phyloP scores from a whole-genome alignment of 2,329 filamentous ascomycete genomes.

The Capronia epimyces region DNA sequence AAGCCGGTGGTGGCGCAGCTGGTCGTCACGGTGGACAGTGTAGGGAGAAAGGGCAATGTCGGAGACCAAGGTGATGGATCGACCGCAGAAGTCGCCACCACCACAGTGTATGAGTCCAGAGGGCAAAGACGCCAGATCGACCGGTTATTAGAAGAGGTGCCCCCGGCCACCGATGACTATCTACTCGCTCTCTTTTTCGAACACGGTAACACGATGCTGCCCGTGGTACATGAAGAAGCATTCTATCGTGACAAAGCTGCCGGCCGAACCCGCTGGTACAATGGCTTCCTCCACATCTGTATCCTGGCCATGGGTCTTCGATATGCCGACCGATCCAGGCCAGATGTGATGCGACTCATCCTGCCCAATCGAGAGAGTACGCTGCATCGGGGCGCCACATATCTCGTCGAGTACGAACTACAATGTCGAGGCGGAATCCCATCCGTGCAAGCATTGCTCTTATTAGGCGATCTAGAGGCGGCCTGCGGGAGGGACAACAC shows the following conservation, averaged over 20 bases:
- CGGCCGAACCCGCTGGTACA: slow-evolving; percentile 15
- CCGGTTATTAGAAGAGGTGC: too few relatives aligned
- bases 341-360: slow-evolving; percentile 13
- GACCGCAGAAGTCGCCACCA: too few relatives aligned
- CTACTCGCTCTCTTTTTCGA: background rate
- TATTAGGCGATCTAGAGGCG: slow-evolving; percentile 16
- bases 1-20: too few relatives aligned
- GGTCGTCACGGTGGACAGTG: too few relatives aligned
- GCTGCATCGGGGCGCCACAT: slow-evolving; percentile 13
- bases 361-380: slow-evolving; percentile 14
- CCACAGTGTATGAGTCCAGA: too few relatives aligned
- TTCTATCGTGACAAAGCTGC: background rate
- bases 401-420: slow-evolving; percentile 16
- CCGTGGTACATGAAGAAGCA: background rate
- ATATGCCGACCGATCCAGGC: slow-evolving; percentile 9
- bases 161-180: background rate
- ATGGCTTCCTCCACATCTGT: slow-evolving; percentile 17
- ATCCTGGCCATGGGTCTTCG: slow-evolving; percentile 15
- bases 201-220: background rate
- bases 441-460: slow-evolving; percentile 7
- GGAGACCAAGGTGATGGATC: too few relatives aligned
- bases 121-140: too few relatives aligned
- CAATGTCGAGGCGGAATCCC: slow-evolving; percentile 12
- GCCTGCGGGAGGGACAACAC: slow-evolving; percentile 13
- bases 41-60: too few relatives aligned